Evolutionary conservation across 2,329 filamentous ascomycete species (phyloP), one percentile per base, ranked within the genome.

Genomic region (Ophiosphaerella herpotricha): DNA sequence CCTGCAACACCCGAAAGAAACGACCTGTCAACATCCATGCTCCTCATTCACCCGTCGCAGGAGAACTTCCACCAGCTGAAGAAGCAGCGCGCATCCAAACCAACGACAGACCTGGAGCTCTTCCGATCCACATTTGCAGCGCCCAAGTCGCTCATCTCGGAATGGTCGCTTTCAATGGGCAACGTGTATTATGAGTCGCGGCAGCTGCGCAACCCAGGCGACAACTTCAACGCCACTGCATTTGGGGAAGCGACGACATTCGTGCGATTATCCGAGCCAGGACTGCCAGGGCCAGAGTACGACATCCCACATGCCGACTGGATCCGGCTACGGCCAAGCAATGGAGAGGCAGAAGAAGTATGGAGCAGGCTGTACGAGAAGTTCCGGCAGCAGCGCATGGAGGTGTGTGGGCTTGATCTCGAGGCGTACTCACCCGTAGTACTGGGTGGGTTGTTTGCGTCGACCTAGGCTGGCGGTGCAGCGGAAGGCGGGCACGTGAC

Each of bases 381-480:
- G 31, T 82, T 79, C 61, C 75, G 78, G 39, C 75, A 78, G 55
- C 73, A 72, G 57, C 71, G 80, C 46, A 79, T 79, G 74, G 78
- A 81, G 48, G 74, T 81, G 42, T 82, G 80, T 62, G 79, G 79
- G 42, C 65, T 82, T 52, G 79, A 81, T 56, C 64, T 82, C 56
- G 78, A 81, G 65, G 63, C 60, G 18, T 78, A 75, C 68, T 44
- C 52, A 54, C 60, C 67, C 6, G 48, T 60, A 41, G 48, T 58
- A 48, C 45, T 60, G 40, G 61, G 50, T 16, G 49, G 45, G 14
- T 46, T 41, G 23, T 49, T 48, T 13, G 47, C 47, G 13, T 18
- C 31, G 18, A 16, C 8, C 23, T 40, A 34, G 42, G 43, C 46
- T 24, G 42, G 46, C 40, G 6, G 50, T 60, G 48, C 43, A 52